Evolutionary conservation across 2,329 filamentous ascomycete genomes (phyloP).

Genomic region (Diaporthe citrichinensis): DNA sequence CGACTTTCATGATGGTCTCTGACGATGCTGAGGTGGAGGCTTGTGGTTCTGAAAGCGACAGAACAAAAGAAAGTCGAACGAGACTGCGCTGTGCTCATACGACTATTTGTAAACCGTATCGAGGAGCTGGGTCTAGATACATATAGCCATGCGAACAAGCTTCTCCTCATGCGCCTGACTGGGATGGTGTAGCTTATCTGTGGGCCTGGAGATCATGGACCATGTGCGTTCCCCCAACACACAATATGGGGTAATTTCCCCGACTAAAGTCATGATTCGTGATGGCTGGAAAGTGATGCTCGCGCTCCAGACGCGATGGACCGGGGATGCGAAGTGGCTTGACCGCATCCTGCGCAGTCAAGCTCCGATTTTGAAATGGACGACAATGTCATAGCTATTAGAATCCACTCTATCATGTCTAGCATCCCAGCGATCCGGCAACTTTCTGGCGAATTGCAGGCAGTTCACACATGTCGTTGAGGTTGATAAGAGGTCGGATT

Average conservation of each 20-base stretch:
- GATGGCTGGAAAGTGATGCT: background rate
- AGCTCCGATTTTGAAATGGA: background rate
- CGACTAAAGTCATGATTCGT: conserved; percentile 6
- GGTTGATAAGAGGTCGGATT: conserved; percentile 33
- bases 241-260: conserved; percentile 25
- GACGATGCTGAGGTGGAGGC: background rate
- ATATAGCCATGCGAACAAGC: background rate
- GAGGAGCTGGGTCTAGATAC: background rate
- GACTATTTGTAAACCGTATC: background rate
- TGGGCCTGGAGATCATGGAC: conserved; percentile 33
- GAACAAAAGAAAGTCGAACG: background rate
- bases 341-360: background rate
- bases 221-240: conserved; percentile 10
- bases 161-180: background rate
- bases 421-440: background rate
- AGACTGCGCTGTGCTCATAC: conserved; percentile 10
- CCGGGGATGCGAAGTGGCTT: background rate
- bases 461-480: background rate
- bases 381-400: background rate
- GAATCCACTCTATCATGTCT: too few species aligned
- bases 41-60: background rate
- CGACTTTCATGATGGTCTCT: background rate
- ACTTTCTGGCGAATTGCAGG: background rate
- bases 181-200: conserved; percentile 28
- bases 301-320: background rate